These are phyloP conservation scores for Aspergillus conjunctus DNA, from an alignment of 495 filamentous ascomycete species.

Conservation along the genomic window DNA sequence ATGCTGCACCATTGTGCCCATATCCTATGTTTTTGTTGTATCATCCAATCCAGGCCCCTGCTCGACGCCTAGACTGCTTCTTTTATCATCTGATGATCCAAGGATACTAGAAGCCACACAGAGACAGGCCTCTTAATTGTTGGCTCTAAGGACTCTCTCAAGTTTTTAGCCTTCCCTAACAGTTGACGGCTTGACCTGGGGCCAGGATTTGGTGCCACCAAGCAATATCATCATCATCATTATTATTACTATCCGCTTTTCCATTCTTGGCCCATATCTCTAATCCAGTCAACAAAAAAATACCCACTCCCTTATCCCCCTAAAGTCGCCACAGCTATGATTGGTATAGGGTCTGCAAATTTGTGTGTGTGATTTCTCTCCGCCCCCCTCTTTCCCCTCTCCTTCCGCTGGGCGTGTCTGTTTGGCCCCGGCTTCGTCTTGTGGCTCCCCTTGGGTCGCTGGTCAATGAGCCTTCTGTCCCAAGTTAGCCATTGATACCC, in stretches of 20 bases:
- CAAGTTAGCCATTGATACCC: constrained; percentile 13
- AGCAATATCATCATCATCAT: not conserved
- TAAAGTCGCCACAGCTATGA: not conserved
- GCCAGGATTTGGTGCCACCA: not conserved
- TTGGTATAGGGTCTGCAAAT: not conserved
- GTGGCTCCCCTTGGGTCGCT: constrained; percentile 5
- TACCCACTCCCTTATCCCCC: not conserved
- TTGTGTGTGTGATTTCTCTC: not conserved
- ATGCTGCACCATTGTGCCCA: not conserved
- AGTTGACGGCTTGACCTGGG: not conserved
- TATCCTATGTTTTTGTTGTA: not conserved
- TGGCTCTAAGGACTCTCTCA: not conserved
- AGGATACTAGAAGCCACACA: not conserved
- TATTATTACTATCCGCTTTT: not conserved
- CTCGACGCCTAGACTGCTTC: not conserved
- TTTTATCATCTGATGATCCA: constrained; percentile 3
- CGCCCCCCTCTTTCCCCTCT: not conserved
- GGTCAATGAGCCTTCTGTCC: constrained; percentile 1
- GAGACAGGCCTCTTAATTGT: not conserved
- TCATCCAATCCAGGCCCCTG: not conserved
- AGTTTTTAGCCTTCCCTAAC: not conserved
- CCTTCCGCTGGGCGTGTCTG: not conserved
- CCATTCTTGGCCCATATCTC: not conserved
- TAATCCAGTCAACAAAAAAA: not conserved
- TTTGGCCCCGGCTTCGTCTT: not conserved